Evolutionary conservation across 2,329 filamentous ascomycete species (phyloP).

Genomic region (Diplodia corticola): DNA sequence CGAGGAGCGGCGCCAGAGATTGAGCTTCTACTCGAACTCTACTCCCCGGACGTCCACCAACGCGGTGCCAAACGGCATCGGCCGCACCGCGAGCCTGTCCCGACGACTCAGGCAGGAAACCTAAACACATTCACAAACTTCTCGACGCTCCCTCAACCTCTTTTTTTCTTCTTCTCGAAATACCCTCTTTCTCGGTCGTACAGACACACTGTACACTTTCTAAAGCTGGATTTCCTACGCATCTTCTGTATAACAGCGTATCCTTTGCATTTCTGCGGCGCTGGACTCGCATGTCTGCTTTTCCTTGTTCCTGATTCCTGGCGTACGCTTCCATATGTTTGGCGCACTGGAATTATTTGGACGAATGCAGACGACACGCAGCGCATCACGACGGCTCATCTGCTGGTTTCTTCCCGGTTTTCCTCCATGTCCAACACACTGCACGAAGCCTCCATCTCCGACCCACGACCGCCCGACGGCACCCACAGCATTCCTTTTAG

Average conservation of each 20-base stretch:
- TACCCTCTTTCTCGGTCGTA: not conserved
- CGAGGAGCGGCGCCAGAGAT: conserved; percentile 18
- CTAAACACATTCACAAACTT: not conserved
- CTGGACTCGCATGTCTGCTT: conserved; percentile 9
- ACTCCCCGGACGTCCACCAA: not conserved
- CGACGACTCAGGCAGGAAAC: conserved; percentile 17
- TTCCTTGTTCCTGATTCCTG: conserved; percentile 14
- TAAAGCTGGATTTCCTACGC: not conserved
- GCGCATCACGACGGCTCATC: conserved; percentile 20
- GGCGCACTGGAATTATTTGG: conserved; percentile 16
- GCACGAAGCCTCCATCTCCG: conserved; percentile 9
- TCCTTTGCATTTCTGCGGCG: conserved; percentile 19
- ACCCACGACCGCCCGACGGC: conserved; percentile 20
- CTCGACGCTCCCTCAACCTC: not conserved
- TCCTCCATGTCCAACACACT: conserved; percentile 6
- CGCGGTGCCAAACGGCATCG: not conserved
- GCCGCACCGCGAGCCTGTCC: conserved; percentile 13
- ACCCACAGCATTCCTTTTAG: conserved; percentile 7
- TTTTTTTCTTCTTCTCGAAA: conserved; percentile 11
- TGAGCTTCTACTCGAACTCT: conserved; percentile 14
- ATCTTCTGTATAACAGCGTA: conserved; percentile 2
- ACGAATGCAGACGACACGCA: conserved; percentile 19
- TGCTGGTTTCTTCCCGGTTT: conserved; percentile 2
- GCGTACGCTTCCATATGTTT: conserved; percentile 17
- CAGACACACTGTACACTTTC: not conserved